Base-by-base conservation (phyloP, 2,329 filamentous ascomycete genomes). In the Clarireedia hainanense region DNA sequence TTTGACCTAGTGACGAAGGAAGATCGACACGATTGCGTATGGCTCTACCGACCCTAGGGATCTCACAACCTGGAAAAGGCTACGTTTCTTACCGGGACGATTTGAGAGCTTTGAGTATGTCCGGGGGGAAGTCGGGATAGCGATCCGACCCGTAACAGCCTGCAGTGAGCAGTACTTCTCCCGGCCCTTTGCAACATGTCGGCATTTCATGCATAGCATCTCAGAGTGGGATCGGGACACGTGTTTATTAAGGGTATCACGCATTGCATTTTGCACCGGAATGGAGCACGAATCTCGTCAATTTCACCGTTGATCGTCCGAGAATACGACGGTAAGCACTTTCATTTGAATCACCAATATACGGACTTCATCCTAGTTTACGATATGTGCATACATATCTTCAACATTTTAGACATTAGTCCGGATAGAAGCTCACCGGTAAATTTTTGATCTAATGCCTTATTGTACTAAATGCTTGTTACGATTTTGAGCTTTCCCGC, bases 1-100 rank as follows among this genome's bases (percentile, higher is more conserved):
- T 81, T 0, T 60, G 85, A 54, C 81, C 81, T 1, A 72, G 77
- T 56, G 80, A 81, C 1, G 74, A 76, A 50, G 76, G 72, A 6
- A 81, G 81, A 63, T 67, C 2, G 74, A 79, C 53, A 83, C 80
- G 0, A 70, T 81, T n/a, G 69, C 71, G 4, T 78, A 80, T 61
- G 71, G 80, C 26, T 84, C 83, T 64, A 80, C 76, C 0, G 77
- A 77, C 37, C 69, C 74, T 52, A 74, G 73, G 12, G 70, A 73
- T 47, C 56, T 76, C 49, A 79, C 75, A 1, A 70, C 73, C 10
- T 65, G 54, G 71, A 77, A 57, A 83, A 84, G 59, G 78, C 84
- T 47, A 51, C 73, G 52, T 78, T 82, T 61, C 68, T 84, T 4
- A 80, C 78, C 4, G 80, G 81, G 2, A 75, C 57, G 46, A 58